phyloP scores from a whole-genome alignment of 257 asterid species.

The Solanum lignicaule region DNA sequence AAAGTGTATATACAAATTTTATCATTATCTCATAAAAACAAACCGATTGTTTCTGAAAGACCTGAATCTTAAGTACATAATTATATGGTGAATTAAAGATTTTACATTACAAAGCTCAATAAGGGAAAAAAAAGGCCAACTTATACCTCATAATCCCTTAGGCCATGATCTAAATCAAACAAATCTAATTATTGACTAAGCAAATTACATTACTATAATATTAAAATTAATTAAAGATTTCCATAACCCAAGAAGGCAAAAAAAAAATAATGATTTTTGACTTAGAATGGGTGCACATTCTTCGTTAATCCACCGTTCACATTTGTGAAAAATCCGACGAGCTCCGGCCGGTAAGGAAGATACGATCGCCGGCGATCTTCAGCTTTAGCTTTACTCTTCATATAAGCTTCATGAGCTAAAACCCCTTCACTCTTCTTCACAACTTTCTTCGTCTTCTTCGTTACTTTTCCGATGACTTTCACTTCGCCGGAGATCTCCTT shows the following conservation, averaged over 20 bases:
- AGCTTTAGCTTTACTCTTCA: slow-evolving; percentile 56
- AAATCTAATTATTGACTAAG: background rate
- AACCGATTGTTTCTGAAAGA: accelerated
- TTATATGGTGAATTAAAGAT: background rate
- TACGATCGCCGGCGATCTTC: slow-evolving; percentile 58
- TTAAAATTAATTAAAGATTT: background rate
- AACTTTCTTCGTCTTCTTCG: slow-evolving; percentile 2
- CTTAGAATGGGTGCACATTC: slow-evolving; percentile 72
- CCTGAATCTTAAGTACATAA: background rate
- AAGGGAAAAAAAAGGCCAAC: background rate
- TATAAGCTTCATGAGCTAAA: slow-evolving; percentile 65
- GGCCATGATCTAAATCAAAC: background rate
- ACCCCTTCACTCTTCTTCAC: slow-evolving; percentile 26
- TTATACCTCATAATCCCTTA: background rate
- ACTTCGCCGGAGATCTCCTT: slow-evolving; percentile 10
- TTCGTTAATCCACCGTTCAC: slow-evolving; percentile 64
- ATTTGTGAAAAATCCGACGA: slow-evolving; percentile 83
- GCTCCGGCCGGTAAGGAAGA: slow-evolving; percentile 84
- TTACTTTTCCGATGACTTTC: background rate
- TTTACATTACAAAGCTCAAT: background rate
- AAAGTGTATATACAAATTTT: no score
- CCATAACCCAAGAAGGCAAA: background rate
- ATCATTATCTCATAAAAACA: background rate
- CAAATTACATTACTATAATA: background rate
- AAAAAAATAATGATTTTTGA: background rate